Percentiles rank a stretch among this genome's conserved stretches.
phyloP scores from a whole-genome alignment of 495 filamentous ascomycete species.

The Elasticomyces elasticus region DNA sequence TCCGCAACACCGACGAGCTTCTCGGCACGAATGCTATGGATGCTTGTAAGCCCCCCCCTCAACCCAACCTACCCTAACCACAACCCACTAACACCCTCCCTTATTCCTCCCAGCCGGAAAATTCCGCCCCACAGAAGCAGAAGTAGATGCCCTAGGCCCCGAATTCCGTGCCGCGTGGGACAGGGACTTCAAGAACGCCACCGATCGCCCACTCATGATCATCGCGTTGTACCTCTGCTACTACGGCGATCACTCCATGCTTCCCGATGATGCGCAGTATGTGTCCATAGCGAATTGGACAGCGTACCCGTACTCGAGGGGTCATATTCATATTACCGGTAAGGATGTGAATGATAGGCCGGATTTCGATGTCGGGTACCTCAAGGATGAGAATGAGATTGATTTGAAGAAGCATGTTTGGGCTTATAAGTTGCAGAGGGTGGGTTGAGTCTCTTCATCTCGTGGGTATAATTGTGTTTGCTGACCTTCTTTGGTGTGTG shows the following conservation, averaged over 20 bases:
- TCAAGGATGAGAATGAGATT: constrained; percentile 19
- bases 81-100: not conserved
- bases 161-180: constrained; percentile 23
- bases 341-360: constrained; percentile 26
- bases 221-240: constrained; percentile 16
- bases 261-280: constrained; percentile 16
- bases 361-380: constrained; percentile 35
- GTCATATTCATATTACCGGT: constrained; percentile 44
- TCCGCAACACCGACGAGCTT: constrained; percentile 23
- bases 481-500: not conserved
- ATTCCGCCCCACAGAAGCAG: constrained; percentile 19
- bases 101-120: constrained; percentile 24
- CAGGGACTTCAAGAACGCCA: constrained; percentile 19
- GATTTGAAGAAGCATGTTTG: constrained; percentile 38
- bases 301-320: constrained; percentile 47
- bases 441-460: not conserved
- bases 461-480: not conserved
- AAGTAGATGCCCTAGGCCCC: constrained; percentile 23
- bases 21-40: constrained; percentile 44
- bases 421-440: constrained; percentile 28
- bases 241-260: constrained; percentile 17
- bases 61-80: not conserved
- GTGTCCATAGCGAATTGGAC: constrained; percentile 26
- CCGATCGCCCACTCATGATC: constrained; percentile 22
- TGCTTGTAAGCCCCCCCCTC: constrained; percentile 16